Conservation (phyloP, 2,329 filamentous ascomycete genomes). For the Cercospora zeae-maydis region DNA sequence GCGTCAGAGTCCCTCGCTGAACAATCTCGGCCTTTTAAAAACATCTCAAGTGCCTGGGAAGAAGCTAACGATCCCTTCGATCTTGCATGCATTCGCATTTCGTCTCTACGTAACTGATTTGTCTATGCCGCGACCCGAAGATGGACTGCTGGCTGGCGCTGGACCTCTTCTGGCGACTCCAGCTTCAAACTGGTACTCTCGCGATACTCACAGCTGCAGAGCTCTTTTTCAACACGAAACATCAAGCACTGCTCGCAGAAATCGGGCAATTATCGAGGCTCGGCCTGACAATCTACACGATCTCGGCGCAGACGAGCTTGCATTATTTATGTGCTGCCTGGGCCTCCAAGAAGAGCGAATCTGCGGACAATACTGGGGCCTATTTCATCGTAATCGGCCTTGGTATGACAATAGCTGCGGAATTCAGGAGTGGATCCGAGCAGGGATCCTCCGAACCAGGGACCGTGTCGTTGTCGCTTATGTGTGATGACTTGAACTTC, state of each 20-base stretch:
- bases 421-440: conserved; percentile 97
- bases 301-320: neutral
- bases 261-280: neutral
- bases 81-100: neutral
- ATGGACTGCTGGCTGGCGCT: neutral
- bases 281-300: neutral
- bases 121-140: neutral
- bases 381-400: conserved; percentile 81
- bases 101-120: neutral
- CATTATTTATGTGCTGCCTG: conserved; percentile 64
- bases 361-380: conserved; percentile 92
- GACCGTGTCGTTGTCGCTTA: conserved; percentile 94
- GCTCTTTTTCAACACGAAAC: neutral
- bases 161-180: neutral
- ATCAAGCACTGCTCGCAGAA: neutral
- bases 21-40: too few relatives aligned
- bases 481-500: conserved; percentile 97
- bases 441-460: conserved; percentile 97
- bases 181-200: neutral
- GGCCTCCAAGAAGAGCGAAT: conserved; percentile 89
- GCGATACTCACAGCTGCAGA: neutral
- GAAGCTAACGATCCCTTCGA: neutral
- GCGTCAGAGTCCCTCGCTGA: too few relatives aligned
- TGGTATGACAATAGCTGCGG: conserved; percentile 92
- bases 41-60: too few relatives aligned